Percentiles rank a stretch among this genome's conserved stretches.
Conservation (phyloP, 305 asterid genomes). For the Stenogyne calaminthoides region DNA sequence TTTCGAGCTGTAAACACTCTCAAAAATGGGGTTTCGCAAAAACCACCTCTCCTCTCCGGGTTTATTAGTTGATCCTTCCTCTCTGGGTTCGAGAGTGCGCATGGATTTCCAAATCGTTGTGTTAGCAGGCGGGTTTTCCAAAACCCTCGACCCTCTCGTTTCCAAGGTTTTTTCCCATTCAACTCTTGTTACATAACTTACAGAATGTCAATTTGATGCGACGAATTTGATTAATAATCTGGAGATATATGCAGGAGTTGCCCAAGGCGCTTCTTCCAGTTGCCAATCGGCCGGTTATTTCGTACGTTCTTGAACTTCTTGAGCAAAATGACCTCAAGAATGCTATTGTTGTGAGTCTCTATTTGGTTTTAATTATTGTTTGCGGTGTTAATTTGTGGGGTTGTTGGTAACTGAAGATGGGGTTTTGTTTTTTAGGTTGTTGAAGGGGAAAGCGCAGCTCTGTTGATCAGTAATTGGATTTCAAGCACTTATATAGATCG, state of each 20-base stretch:
- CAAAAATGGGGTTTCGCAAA: slow-evolving; percentile 3
- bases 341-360: slow-evolving; percentile 72
- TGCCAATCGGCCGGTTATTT: slow-evolving; percentile 84
- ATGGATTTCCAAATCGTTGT: slow-evolving; percentile 99
- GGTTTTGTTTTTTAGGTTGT: slow-evolving; percentile 60
- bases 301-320: slow-evolving; percentile 81
- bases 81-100: neutral
- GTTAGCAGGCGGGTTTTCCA: slow-evolving; percentile 88
- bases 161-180: slow-evolving; percentile 58
- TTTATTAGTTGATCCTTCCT: slow-evolving; percentile 18
- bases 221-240: slow-evolving; percentile 2
- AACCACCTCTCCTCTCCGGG: slow-evolving; percentile 3
- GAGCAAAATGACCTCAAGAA: slow-evolving; percentile 76
- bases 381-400: slow-evolving; percentile 21
- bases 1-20: neutral
- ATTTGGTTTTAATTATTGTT: neutral
- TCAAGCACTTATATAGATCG: slow-evolving; percentile 82
- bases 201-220: neutral
- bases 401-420: slow-evolving; percentile 20
- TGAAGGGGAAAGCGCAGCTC: slow-evolving; percentile 84
- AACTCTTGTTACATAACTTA: neutral
- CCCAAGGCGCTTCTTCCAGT: slow-evolving; percentile 91
- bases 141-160: slow-evolving; percentile 80
- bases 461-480: slow-evolving; percentile 84
- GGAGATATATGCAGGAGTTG: slow-evolving; percentile 57